These are phyloP conservation scores for Penicillium parvum DNA, from an alignment of 495 filamentous ascomycete species.

Conservation along the genomic window DNA sequence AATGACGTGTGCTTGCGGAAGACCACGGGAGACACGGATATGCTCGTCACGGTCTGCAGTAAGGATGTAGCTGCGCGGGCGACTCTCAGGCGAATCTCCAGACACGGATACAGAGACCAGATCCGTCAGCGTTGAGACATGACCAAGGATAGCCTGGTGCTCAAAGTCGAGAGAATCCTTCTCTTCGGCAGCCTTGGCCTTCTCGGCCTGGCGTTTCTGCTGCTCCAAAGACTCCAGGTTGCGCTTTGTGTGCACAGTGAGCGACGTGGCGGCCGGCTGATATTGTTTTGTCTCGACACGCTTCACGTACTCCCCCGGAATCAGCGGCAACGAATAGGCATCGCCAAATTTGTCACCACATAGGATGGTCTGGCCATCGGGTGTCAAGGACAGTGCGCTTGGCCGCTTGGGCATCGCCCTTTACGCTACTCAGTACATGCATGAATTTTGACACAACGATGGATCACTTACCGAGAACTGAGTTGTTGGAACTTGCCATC, in stretches of 20 bases:
- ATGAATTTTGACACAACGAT: background rate
- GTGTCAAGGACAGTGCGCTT: slow-evolving; percentile 64
- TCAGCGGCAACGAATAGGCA: slow-evolving; percentile 81
- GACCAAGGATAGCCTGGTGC: slow-evolving; percentile 74
- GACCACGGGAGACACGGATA: slow-evolving; percentile 81
- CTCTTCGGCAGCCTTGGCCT: slow-evolving; percentile 36
- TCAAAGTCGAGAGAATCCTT: slow-evolving; percentile 54
- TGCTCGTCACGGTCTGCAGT: slow-evolving; percentile 96
- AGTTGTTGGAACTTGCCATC: slow-evolving; percentile 60
- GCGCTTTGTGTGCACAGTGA: slow-evolving; percentile 79
- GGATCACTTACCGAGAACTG: slow-evolving; percentile 60
- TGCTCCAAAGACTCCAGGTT: slow-evolving; percentile 72
- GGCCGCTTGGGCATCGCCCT: slow-evolving; percentile 89
- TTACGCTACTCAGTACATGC: slow-evolving; percentile 17
- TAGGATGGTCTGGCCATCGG: slow-evolving; percentile 65
- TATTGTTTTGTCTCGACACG: slow-evolving; percentile 30
- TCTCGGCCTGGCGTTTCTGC: slow-evolving; percentile 53
- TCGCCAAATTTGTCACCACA: slow-evolving; percentile 94
- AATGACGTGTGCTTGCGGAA: slow-evolving; percentile 82
- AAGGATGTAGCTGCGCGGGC: slow-evolving; percentile 63
- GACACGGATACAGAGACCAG: slow-evolving; percentile 47
- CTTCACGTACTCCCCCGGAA: slow-evolving; percentile 42
- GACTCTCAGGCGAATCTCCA: slow-evolving; percentile 19
- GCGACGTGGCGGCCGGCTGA: slow-evolving; percentile 58
- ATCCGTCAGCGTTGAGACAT: slow-evolving; percentile 90